Percentiles rank a stretch among this genome's conserved stretches.
These are phyloP conservation scores for Didymosphaeria variabile DNA, from an alignment of 2,329 filamentous ascomycete species.

Conservation along the genomic window DNA sequence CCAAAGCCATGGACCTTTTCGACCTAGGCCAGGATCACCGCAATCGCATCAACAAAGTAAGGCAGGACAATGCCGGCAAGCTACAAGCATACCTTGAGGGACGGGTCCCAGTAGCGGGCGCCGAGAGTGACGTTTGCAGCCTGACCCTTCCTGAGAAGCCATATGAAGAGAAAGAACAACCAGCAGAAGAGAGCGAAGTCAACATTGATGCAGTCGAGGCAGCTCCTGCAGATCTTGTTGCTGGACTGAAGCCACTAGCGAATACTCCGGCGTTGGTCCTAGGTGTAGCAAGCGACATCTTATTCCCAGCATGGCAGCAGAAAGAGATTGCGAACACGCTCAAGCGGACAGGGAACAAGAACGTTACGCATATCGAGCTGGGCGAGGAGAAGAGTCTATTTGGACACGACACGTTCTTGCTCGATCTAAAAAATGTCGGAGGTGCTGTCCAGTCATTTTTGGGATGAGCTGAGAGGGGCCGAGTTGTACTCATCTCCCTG, in stretches of 20 bases:
- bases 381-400: constrained; percentile 95
- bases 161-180: constrained; percentile 83
- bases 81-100: constrained; percentile 59
- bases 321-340: constrained; percentile 89
- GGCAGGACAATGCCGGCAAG: constrained; percentile 67
- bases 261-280: constrained; percentile 87
- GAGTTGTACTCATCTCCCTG: constrained; percentile 6
- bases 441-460: constrained; percentile 84
- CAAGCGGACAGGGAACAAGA: constrained; percentile 77
- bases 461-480: constrained; percentile 54
- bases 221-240: constrained; percentile 79
- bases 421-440: constrained; percentile 92
- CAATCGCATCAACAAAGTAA: constrained; percentile 66
- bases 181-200: constrained; percentile 34
- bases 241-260: constrained; percentile 74
- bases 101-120: constrained; percentile 29
- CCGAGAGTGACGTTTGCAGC: constrained; percentile 68
- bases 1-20: constrained; percentile 98
- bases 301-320: constrained; percentile 99
- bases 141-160: constrained; percentile 83
- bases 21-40: constrained; percentile 82
- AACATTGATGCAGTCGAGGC: constrained; percentile 43
- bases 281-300: constrained; percentile 92
- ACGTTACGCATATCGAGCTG: constrained; percentile 87
- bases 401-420: constrained; percentile 93